Conservation (phyloP, 2,329 filamentous ascomycete genomes). For the Alternaria solani region DNA sequence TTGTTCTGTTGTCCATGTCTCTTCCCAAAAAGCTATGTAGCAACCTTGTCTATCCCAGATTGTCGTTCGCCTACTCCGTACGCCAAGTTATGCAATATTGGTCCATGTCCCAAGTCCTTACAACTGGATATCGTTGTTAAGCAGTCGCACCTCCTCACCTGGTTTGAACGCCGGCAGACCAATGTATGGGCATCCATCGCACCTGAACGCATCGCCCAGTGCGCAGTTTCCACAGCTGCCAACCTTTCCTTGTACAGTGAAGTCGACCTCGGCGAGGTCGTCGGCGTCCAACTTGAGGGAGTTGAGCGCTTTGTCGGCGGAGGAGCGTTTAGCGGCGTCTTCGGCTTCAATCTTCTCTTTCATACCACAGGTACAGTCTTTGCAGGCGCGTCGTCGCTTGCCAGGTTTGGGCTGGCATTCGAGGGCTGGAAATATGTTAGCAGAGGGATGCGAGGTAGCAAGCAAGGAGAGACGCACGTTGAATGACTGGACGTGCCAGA, state of each 20-base stretch:
- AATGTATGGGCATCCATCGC: conserved; percentile 79
- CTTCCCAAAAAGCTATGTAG: neutral
- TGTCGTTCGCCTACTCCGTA: conserved; percentile 1
- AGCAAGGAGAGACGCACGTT: conserved; percentile 69
- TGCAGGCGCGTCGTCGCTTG: conserved; percentile 91
- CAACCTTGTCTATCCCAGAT: conserved; percentile 4
- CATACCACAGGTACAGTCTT: conserved; percentile 96
- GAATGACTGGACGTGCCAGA: conserved; percentile 75
- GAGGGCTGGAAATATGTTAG: conserved; percentile 63
- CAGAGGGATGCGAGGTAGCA: conserved; percentile 2
- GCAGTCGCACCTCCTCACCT: conserved; percentile 87
- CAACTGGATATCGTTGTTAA: conserved; percentile 87
- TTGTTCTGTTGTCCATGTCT: neutral
- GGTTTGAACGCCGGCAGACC: conserved; percentile 96
- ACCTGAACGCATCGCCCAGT: conserved; percentile 80
- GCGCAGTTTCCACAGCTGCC: conserved; percentile 95
- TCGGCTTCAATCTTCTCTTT: conserved; percentile 86
- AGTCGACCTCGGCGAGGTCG: conserved; percentile 90
- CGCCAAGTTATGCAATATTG: conserved; percentile 2
- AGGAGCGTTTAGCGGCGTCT: conserved; percentile 72
- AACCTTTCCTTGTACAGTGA: conserved; percentile 96
- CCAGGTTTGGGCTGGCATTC: conserved; percentile 88
- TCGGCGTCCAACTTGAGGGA: conserved; percentile 75
- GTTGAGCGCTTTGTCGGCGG: conserved; percentile 70
- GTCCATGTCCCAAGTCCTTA: conserved; percentile 48